Base-by-base conservation (phyloP, 495 filamentous ascomycete species). In the Xylaria grammica region DNA sequence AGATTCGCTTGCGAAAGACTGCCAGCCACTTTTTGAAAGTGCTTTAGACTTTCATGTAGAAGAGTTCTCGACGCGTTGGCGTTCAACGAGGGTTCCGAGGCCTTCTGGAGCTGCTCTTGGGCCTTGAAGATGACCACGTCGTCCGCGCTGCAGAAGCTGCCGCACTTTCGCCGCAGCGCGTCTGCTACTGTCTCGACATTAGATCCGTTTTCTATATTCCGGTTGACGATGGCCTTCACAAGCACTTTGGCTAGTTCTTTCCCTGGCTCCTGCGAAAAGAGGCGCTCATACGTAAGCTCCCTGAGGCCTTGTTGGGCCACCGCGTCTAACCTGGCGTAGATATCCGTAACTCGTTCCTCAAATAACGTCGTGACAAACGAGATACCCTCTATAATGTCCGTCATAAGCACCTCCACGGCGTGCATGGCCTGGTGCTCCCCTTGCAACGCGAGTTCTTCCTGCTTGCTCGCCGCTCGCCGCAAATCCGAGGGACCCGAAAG, bases 101-200 rank as follows among this genome's bases (percentile, higher is more conserved):
- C 95, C 63, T 89, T 87, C 77, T 96, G 95, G 51, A 98, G 81
- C 63, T 92, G 86, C 74, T 99, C 95, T 74, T 98, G 94, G 7
- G 96, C 96, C 76, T 97, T 97, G 86, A 98, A 99, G 53, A 97
- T 92, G 38, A 98, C 87, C 0, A 97, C 94, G 78, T 99, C 95
- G 53, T 97, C 94, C 1, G 94, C 88, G 65, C 92, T 96, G 81
- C 95, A 99, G 82, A 99, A 98, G 72, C 87, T 95, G 49, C 95
- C 96, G 67, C 95, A 99, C 63, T 92, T 86, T 67, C 96, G 84
- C 24, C 95, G 84, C 20, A 99, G 79, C 17, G 93, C 93, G 77
- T 98, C 95, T 0, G 95, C 93, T 44, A 99, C 91, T 0, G 93
- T 97, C 75, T 99, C 95, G 19, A 99, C 94, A 68, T 97, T 98